Evolutionary conservation across 148 eudicot genomes (phyloP).

Genomic region (Rhododendron vialii): DNA sequence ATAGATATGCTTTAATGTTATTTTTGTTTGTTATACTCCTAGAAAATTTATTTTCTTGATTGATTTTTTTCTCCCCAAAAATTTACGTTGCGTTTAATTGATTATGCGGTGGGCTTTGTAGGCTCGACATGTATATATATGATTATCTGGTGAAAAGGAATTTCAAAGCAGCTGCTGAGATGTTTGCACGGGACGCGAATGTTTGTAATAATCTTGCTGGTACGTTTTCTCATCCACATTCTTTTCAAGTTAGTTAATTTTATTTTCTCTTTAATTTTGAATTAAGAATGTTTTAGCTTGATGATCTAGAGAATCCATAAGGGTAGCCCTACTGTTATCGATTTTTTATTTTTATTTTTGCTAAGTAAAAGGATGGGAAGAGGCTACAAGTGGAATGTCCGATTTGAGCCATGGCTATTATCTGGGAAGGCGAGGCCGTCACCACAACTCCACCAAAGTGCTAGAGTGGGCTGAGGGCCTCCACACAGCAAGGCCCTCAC

Average conservation of each 20-base stretch:
- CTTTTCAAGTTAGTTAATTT: neutral
- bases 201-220: constrained; percentile 15
- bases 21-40: neutral
- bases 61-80: neutral
- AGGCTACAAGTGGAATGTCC: too few relatives aligned
- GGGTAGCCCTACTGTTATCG: neutral
- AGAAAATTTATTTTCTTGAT: neutral
- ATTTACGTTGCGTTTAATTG: neutral
- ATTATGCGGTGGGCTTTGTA: constrained; percentile 9
- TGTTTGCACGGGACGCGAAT: constrained; percentile 35
- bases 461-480: too few relatives aligned
- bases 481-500: too few relatives aligned
- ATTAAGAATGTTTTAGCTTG: neutral
- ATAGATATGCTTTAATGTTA: neutral
- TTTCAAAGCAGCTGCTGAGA: constrained; percentile 26
- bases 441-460: too few relatives aligned
- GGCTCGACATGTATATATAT: constrained; percentile 28
- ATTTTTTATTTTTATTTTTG: neutral
- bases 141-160: constrained; percentile 29
- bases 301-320: neutral
- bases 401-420: too few relatives aligned
- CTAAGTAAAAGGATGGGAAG: too few relatives aligned
- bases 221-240: constrained; percentile 20
- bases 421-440: too few relatives aligned
- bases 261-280: neutral